Percentiles rank a stretch among this genome's conserved stretches.
Evolutionary conservation across 2,329 filamentous ascomycete genomes (phyloP).

Genomic region (Diaporthe amygdali): DNA sequence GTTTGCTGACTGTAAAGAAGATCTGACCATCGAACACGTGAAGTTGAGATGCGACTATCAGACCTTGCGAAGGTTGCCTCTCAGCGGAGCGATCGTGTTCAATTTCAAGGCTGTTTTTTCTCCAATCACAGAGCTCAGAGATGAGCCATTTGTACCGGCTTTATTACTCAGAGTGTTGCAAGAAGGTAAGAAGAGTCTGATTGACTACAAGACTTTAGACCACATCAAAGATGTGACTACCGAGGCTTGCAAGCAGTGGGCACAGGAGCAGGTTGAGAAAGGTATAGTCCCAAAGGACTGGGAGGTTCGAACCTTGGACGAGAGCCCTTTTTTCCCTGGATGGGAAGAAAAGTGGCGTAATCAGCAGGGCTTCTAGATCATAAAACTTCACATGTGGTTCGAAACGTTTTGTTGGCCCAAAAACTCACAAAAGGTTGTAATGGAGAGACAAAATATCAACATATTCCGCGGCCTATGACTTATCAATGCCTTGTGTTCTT

Average conservation of each 20-base stretch:
- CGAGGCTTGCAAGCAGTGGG: conserved; percentile 67
- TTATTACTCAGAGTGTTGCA: conserved; percentile 71
- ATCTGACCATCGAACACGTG: conserved; percentile 62
- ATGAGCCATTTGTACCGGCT: conserved; percentile 76
- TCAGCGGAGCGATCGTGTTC: conserved; percentile 79
- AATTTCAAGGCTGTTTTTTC: conserved; percentile 91
- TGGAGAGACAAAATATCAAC: no score
- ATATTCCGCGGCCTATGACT: no score
- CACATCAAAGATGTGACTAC: conserved; percentile 77
- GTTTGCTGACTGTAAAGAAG: conserved; percentile 52
- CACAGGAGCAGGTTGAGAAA: conserved; percentile 65
- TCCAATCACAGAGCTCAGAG: conserved; percentile 68
- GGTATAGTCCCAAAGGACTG: conserved; percentile 53
- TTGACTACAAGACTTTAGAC: conserved; percentile 80
- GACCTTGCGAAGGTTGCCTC: conserved; percentile 77
- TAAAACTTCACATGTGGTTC: neutral
- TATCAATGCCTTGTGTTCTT: no score
- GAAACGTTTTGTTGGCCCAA: no score
- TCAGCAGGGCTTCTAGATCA: conserved; percentile 28
- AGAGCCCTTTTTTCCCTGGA: conserved; percentile 76
- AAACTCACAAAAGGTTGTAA: neutral
- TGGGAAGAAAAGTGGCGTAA: conserved; percentile 76
- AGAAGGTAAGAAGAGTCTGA: conserved; percentile 53
- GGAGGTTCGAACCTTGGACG: conserved; percentile 72
- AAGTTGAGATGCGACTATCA: conserved; percentile 87